phyloP scores from a whole-genome alignment of 169 alveolate genomes.

The Eimeria acervulina region DNA sequence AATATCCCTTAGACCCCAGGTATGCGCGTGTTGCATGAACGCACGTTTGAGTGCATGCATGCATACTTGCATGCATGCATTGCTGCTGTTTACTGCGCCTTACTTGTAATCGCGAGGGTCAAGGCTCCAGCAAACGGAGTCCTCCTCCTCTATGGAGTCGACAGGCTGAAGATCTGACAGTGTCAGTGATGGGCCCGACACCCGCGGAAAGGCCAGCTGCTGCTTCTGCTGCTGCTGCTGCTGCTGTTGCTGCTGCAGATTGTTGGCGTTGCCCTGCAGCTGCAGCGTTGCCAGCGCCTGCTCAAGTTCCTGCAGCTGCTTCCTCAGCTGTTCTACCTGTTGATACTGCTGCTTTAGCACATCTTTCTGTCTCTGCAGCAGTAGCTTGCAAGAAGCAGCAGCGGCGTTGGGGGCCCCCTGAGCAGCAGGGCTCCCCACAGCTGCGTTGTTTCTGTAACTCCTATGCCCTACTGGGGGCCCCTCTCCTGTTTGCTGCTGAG shows the following conservation, averaged over 20 bases:
- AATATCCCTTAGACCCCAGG: too few species aligned
- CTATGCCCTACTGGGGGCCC: neutral
- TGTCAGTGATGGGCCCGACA: neutral
- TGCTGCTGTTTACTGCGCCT: neutral
- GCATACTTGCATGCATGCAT: neutral
- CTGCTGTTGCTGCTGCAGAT: slow-evolving; percentile 10
- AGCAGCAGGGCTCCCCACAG: neutral
- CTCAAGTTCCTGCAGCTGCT: slow-evolving; percentile 38
- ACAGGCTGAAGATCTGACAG: neutral
- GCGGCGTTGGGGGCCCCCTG: neutral
- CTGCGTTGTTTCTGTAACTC: neutral
- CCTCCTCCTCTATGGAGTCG: neutral
- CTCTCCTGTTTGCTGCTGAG: neutral
- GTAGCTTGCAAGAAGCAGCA: neutral
- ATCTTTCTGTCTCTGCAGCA: slow-evolving; percentile 29
- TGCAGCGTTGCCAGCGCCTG: slow-evolving; percentile 12
- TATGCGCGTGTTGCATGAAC: too few species aligned
- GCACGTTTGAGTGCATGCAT: neutral
- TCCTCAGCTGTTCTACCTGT: slow-evolving; percentile 1
- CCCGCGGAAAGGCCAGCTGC: neutral
- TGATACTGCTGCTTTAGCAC: slow-evolving; percentile 48
- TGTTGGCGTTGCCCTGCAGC: neutral
- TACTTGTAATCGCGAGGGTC: slow-evolving; percentile 59
- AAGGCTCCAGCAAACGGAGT: slow-evolving; percentile 26
- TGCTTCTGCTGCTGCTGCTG: slow-evolving; percentile 47